Evolutionary conservation across 2,329 filamentous ascomycete species (phyloP), one percentile per base, ranked within the genome.

Genomic region (Arthroderma sp.): DNA sequence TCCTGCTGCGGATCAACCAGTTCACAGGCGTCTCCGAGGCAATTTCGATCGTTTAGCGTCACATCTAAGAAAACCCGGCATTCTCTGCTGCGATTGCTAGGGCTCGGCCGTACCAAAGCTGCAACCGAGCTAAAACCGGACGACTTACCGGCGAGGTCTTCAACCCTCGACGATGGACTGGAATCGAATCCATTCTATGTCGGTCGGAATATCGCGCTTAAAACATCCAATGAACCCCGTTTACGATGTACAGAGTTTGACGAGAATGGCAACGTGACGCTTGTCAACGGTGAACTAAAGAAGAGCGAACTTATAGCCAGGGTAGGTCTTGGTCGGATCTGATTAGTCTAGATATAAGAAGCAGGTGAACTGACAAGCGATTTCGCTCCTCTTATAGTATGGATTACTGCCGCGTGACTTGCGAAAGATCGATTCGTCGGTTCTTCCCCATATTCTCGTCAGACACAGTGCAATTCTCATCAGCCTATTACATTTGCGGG

Each of bases 251-350:
- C 91, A 1, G 91, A 98, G 63, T 85, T 96, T 48, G 87, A 96
- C 56, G 86, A 88, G 61, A 78, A 85, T 57, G 91, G 91, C 36
- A 83, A 93, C 55, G 87, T 95, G 28, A 93, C 89, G 15, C 71
- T 96, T 47, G 83, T 94, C 15, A 93, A 93, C 59, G 86, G 87
- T 47, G 91, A 96, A 63, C 96, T 95, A 65, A 93, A 91, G 68
- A 98, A 98, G 73, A 91, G 80, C 57, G 91, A 98, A 67, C 72
- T 98, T 39, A 96, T 95, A 62, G 87, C 88, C 43, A 95, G 91
- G 74, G 85, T 88, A 64, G 43, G 63, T 57, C 22, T 27, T 34
- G 38, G 27, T 22, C 15, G 15, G 15, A 22, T 22, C 15, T 22
- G 15, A 22, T 22, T 22, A 22, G 15, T 32, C 33, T 6, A 1